phyloP scores from a whole-genome alignment of 495 filamentous ascomycete species.

The Trichoderma asperelloides region DNA sequence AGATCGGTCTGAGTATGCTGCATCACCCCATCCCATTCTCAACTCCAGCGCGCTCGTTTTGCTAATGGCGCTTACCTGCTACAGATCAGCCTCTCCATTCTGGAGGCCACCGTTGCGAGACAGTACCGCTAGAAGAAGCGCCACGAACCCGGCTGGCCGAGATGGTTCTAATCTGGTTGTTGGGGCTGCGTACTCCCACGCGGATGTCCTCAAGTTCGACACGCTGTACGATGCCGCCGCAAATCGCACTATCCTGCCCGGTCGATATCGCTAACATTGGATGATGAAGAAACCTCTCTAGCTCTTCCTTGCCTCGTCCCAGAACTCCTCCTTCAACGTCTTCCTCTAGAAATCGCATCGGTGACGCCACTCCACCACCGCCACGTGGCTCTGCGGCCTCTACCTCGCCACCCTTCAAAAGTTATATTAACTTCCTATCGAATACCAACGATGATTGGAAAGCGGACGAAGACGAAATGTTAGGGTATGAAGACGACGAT shows the following conservation, averaged over 20 bases:
- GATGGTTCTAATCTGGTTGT: conserved; percentile 71
- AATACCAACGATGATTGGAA: conserved; percentile 71
- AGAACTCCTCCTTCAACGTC: conserved; percentile 39
- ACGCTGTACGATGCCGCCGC: conserved; percentile 42
- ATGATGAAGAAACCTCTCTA: conserved; percentile 31
- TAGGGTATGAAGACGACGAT: conserved; percentile 71
- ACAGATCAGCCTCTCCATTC: conserved; percentile 76
- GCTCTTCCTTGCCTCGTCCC: conserved; percentile 34
- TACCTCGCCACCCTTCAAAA: conserved; percentile 54
- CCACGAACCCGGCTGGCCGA: conserved; percentile 2
- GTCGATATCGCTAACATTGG: conserved; percentile 16
- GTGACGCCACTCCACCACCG: conserved; percentile 45
- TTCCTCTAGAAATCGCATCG: conserved; percentile 24
- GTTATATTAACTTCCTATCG: conserved; percentile 68
- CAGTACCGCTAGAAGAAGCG: conserved; percentile 40
- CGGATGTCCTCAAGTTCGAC: conserved; percentile 84
- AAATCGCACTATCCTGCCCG: not conserved
- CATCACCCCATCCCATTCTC: not conserved
- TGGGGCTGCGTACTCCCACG: conserved; percentile 92
- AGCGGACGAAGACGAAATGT: conserved; percentile 58
- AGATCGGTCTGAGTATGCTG: conserved; percentile 56
- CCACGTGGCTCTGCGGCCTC: conserved; percentile 42
- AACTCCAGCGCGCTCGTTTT: not conserved
- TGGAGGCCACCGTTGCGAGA: conserved; percentile 61
- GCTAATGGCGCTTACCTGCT: conserved; percentile 17